These are phyloP conservation scores for Leccinum disarticulatum DNA, from an alignment of 768 basidiomycete species.

Conservation along the genomic window DNA sequence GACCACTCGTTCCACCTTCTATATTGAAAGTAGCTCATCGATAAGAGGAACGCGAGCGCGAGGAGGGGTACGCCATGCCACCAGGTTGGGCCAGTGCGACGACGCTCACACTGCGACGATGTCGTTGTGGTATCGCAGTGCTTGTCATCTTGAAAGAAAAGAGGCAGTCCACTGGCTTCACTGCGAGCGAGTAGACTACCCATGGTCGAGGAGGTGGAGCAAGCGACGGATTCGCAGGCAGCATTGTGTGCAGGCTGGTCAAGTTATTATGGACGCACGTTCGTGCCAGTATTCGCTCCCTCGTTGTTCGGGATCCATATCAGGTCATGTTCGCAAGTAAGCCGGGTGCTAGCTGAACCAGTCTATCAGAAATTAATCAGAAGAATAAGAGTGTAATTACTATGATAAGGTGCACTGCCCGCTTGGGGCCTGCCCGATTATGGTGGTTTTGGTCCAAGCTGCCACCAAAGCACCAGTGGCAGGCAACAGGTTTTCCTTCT, in stretches of 20 bases:
- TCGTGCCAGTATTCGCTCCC: neutral
- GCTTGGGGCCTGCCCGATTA: too few relatives aligned
- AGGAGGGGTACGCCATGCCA: constrained; percentile 10
- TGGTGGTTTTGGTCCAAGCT: too few relatives aligned
- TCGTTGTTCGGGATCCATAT: neutral
- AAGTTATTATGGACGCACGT: neutral
- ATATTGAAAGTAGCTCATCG: constrained; percentile 11
- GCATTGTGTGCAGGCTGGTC: neutral
- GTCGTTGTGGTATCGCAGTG: neutral
- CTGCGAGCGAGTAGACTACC: neutral
- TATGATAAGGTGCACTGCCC: neutral
- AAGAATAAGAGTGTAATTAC: too few relatives aligned
- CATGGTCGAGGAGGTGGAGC: neutral
- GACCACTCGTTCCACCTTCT: constrained; percentile 8
- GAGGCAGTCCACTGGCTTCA: neutral
- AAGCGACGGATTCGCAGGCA: neutral
- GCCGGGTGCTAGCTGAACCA: neutral
- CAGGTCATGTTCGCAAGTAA: neutral
- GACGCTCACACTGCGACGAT: neutral
- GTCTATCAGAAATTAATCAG: too few relatives aligned
- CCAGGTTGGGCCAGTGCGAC: neutral
- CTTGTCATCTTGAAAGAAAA: neutral
- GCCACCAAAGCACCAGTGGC: too few relatives aligned
- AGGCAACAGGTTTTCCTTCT: too few relatives aligned
- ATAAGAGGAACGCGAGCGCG: constrained; percentile 15